These are phyloP conservation scores for Iris pallida DNA, from an alignment of 116 monocot genomes.

Conservation along the genomic window DNA sequence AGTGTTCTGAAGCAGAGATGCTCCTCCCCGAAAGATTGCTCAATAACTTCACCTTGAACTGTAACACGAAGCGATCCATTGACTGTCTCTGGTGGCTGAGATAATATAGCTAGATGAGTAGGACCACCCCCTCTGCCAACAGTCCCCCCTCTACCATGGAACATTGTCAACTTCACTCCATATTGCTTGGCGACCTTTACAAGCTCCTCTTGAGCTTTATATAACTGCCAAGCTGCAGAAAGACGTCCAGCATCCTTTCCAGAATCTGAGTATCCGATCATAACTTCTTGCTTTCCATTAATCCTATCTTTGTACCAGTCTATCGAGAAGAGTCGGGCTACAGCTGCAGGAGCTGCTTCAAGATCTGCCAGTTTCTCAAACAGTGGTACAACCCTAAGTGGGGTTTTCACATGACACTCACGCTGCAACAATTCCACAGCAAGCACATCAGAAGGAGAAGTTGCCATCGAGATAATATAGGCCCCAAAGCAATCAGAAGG, in stretches of 20 bases:
- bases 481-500: constrained; percentile 90
- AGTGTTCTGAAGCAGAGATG: constrained; percentile 93
- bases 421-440: constrained; percentile 88
- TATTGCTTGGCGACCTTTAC: constrained; percentile 74
- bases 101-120: constrained; percentile 93
- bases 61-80: constrained; percentile 93
- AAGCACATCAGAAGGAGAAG: constrained; percentile 75
- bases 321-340: constrained; percentile 83
- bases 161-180: constrained; percentile 92
- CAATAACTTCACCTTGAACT: constrained; percentile 97
- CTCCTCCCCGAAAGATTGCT: constrained; percentile 95
- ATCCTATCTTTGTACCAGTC: constrained; percentile 91
- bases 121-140: constrained; percentile 97
- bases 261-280: constrained; percentile 98
- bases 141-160: constrained; percentile 92
- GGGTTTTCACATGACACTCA: constrained; percentile 75
- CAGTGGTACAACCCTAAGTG: constrained; percentile 84
- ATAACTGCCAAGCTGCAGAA: constrained; percentile 96
- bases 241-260: constrained; percentile 96
- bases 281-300: constrained; percentile 91
- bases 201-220: constrained; percentile 94
- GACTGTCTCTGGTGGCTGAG: constrained; percentile 90
- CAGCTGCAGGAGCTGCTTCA: constrained; percentile 84
- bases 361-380: constrained; percentile 97
- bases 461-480: constrained; percentile 98